These are phyloP conservation scores for Schoenoplectus tabernaemontani DNA, from an alignment of 202 grass and related monocot genomes.

Conservation along the genomic window DNA sequence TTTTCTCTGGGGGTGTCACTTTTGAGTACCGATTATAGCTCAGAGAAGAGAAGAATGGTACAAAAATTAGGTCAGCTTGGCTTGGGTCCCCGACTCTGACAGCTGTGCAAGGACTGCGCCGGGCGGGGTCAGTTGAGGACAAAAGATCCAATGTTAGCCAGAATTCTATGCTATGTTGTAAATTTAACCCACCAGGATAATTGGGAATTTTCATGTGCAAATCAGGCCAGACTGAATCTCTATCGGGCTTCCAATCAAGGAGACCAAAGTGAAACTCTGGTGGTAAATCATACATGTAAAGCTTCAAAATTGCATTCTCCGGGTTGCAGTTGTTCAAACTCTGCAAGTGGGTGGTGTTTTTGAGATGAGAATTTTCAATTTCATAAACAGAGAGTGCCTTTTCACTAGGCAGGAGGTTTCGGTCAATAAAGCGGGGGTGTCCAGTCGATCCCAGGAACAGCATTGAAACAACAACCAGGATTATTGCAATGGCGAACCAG, in stretches of 20 bases:
- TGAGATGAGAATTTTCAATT: not conserved
- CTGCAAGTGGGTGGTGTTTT: not conserved
- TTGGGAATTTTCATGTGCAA: conserved; percentile 23
- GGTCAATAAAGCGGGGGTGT: not conserved
- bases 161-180: conserved; percentile 91
- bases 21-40: conserved; percentile 67
- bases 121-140: conserved; percentile 31
- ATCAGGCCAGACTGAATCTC: conserved; percentile 55
- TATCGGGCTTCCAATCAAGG: conserved; percentile 51
- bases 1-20: conserved; percentile 40
- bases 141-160: conserved; percentile 91
- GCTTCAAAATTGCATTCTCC: conserved; percentile 34
- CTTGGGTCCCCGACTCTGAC: conserved; percentile 45
- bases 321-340: conserved; percentile 36
- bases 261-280: conserved; percentile 86
- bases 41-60: conserved; percentile 89
- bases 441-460: conserved; percentile 16
- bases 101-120: conserved; percentile 34
- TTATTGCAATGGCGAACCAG: conserved; percentile 21
- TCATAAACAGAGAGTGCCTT: conserved; percentile 24
- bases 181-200: conserved; percentile 85
- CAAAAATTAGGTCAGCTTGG: conserved; percentile 72
- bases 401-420: conserved; percentile 19
- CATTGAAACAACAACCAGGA: conserved; percentile 29
- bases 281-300: conserved; percentile 81